Base-by-base conservation (phyloP, 75 land plant species). In the Azolla pinnata region DNA sequence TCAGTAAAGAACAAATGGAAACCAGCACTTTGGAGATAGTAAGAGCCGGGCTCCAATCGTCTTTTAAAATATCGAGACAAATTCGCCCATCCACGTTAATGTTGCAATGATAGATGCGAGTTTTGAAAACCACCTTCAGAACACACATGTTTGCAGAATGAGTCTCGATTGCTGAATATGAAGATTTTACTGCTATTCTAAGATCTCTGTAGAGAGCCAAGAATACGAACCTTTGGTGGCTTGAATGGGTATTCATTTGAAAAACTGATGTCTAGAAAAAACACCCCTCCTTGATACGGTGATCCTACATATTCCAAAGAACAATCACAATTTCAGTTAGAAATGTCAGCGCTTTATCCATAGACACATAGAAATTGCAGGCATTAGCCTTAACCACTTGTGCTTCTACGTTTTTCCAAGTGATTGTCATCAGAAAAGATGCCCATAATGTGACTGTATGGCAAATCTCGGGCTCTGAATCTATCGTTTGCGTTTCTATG, bases 211-310 rank as follows among this genome's bases (percentile, higher is more conserved):
- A 1, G n/a, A n/a, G n/a, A n/a, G 14, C 18, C 24, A 29, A 49
- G 14, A 17, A 19, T 23, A 12, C 31, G 26, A 66, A 87, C 97
- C 97, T 84, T 76, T n/a, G 97, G 97, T 72, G 97, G 96, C 42
- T 92, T 83, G 70, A 92, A 92, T 19, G 97, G 97, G 67, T 92
- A 92, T 60, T 92, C 96, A 67, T 46, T 69, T n/a, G 97, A 96
- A 64, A 92, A 88, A 14, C 55, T 79, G 62, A 92, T 92, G 62
- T 92, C 97, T 21, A 92, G 81, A 56, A 92, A 92, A 65, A 83
- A 92, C 31, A 89, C 78, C 10, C 97, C 97, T 8, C 96, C 87
- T 44, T 88, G 70, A 64, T 92, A 92, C 25, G 97, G 96, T 25
- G 97, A 78, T 25, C 82, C 97, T 91, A 62, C 58, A 73, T 70